Base-by-base conservation (phyloP, 2,329 filamentous ascomycete species). In the Plenodomus tracheiphilus region DNA sequence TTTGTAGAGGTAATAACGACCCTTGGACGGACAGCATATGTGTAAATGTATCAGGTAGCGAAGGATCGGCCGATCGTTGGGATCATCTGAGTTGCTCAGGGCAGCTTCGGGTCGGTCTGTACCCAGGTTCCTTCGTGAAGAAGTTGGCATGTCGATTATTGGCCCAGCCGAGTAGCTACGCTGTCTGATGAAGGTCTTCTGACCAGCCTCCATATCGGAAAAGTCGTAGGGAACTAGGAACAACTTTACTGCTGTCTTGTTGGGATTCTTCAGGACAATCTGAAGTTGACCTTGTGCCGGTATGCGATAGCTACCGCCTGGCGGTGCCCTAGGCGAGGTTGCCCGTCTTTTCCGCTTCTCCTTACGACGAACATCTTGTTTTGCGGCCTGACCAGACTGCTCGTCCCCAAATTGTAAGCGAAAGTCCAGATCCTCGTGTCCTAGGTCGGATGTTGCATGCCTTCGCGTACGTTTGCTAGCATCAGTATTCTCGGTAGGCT, bases 231-330 rank as follows among this genome's bases (percentile, higher is more conserved):
- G 94, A 2, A 99, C 85, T 19, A 97, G 80, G 61, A 97, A 97
- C 0, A 99, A 79, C 71, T 99, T 97, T 46, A 97, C 93, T 1
- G 94, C 94, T 3, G 94, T 97, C 69, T 97, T 97, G 75, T 97
- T 96, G 15, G 92, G 93, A 64, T 97, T 99, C 71, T 97, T 97
- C 70, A 99, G 90, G 53, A 99, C 87, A 56, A 99, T 96, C 64
- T 99, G 94, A 13, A 99, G 79, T 72, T 97, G 94, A 0, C 94
- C 94, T 70, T 92, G 88, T 65, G 94, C 87, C 0, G 94, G 94
- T 44, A 99, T 96, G 37, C 94, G 87, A 70, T 97, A 99, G 65
- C 89, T 90, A 30, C 94, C 93, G 7, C 91, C 91, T 0, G 90
- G 88, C 0, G 91, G 89, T 15, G 87, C 84, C 71, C 82, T 85